A percentile compares a stretch with the other conserved stretches of the same genome.
phyloP scores from a whole-genome alignment of 306 rosid genomes.

The Biancaea sappan region DNA sequence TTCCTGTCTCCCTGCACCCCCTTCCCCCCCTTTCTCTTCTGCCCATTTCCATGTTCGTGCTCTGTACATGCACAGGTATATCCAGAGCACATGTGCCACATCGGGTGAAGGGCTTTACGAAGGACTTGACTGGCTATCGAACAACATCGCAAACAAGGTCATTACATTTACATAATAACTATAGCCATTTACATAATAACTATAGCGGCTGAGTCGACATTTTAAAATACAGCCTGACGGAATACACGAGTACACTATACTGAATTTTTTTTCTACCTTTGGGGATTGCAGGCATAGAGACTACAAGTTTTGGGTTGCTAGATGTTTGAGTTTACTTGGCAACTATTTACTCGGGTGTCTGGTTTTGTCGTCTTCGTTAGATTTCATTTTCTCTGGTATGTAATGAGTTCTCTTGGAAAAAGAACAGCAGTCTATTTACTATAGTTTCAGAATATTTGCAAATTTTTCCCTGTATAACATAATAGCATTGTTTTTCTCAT shows the following conservation, averaged over 20 bases:
- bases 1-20: background rate
- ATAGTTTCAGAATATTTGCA: constrained; percentile 51
- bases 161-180: background rate
- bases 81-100: constrained; percentile 92
- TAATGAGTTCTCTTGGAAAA: constrained; percentile 41
- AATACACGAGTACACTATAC: constrained; percentile 3
- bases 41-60: constrained; percentile 1
- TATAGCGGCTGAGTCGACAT: background rate
- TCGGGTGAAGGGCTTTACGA: constrained; percentile 95
- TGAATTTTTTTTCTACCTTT: background rate
- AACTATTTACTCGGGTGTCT: constrained; percentile 16
- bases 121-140: constrained; percentile 95
- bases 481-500: constrained; percentile 39
- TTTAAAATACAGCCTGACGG: background rate
- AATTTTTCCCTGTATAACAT: constrained; percentile 34
- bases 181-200: background rate
- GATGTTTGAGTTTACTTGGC: constrained; percentile 34
- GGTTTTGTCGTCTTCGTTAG: constrained; percentile 39
- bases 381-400: constrained; percentile 38
- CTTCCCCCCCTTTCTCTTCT: constrained; percentile 16
- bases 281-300: constrained; percentile 67
- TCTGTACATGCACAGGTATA: constrained; percentile 64
- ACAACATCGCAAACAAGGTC: constrained; percentile 88
- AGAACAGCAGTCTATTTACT: constrained; percentile 31
- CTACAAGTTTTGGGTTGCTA: constrained; percentile 31